phyloP scores from a whole-genome alignment of 1,284 basidiomycete species.

The Fomitopsis pinicola region DNA sequence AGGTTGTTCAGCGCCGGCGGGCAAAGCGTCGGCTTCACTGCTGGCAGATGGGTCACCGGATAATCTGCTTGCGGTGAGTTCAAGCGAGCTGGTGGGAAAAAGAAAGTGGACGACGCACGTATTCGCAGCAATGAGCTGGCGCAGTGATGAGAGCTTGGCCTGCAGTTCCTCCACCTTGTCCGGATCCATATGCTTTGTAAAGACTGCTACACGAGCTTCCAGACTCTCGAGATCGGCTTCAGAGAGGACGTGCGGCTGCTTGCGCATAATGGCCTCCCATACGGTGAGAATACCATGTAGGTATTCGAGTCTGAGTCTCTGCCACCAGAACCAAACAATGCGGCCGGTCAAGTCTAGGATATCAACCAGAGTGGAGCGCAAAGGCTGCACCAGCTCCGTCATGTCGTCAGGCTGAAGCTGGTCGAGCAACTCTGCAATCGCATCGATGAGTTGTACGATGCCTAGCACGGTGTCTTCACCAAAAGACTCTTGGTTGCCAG shows the following conservation, averaged over 20 bases:
- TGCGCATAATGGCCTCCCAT: neutral
- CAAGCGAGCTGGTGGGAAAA: neutral
- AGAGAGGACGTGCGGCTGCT: neutral
- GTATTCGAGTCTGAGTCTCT: too few species aligned
- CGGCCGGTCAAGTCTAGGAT: neutral
- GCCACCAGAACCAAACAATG: too few species aligned
- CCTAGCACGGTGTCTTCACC: too few species aligned
- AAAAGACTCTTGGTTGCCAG: neutral
- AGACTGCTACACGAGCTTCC: neutral
- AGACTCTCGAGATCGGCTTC: neutral
- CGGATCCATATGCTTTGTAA: neutral
- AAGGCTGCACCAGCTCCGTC: neutral
- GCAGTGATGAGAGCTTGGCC: conserved; percentile 15
- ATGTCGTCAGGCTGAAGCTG: neutral
- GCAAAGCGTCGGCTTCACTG: too few species aligned
- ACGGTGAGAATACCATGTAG: neutral
- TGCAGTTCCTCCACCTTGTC: neutral
- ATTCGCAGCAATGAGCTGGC: conserved; percentile 29
- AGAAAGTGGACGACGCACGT: neutral
- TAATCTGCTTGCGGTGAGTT: too few species aligned
- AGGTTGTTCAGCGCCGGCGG: too few species aligned
- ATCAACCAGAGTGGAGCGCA: neutral
- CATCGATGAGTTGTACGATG: neutral
- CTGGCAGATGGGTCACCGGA: too few species aligned
- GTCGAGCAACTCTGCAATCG: neutral